Evolutionary conservation across 2,329 filamentous ascomycete species (phyloP), one percentile per base, ranked within the genome.

Genomic region (Beauveria asiatica): DNA sequence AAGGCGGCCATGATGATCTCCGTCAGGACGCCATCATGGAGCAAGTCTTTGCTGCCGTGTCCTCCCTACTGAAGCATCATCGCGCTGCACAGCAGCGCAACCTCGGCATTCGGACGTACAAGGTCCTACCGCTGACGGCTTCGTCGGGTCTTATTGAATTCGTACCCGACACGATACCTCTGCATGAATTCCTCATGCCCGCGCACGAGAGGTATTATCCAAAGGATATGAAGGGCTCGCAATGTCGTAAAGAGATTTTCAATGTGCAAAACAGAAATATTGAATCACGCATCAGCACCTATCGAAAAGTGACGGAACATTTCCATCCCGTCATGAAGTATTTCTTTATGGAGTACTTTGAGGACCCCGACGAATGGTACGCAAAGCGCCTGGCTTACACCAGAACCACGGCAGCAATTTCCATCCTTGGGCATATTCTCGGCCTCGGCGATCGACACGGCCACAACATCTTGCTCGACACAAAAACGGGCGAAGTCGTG

Each of bases 11-110:
- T 69, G 94, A 99, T 71, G 93, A 99, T 70, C 82, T 99, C 13
- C 89, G 95, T 9, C 94, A 99, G 76, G 94, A 99, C 69, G 91
- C 93, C 49, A 99, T 85, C 78, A 99, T 99, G 95, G 95, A 99
- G 73, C 94, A 99, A 74, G 94, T 99, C 1, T 99, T 99, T 71
- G 90, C 92, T 61, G 92, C 96, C 73, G 94, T 97, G 23, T 97
- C 92, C 61, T 89, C 90, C 56, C 83, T 99, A 23, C 79, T 99
- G 27, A 89, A 90, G 70, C 87, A 90, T 53, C 92, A 97, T 72
- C 87, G 90, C 59, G 83, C 87, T 13, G 97, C 94, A 2, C 88
- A 92, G 44, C 92, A 96, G 69, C 87, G 94, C 6, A 90, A 90
- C 64, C 80, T 99, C 11, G 90, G 88, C 9, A 95, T 99, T 69